phyloP scores from a whole-genome alignment of 2,329 filamentous ascomycete species.

The Didymella sp. region DNA sequence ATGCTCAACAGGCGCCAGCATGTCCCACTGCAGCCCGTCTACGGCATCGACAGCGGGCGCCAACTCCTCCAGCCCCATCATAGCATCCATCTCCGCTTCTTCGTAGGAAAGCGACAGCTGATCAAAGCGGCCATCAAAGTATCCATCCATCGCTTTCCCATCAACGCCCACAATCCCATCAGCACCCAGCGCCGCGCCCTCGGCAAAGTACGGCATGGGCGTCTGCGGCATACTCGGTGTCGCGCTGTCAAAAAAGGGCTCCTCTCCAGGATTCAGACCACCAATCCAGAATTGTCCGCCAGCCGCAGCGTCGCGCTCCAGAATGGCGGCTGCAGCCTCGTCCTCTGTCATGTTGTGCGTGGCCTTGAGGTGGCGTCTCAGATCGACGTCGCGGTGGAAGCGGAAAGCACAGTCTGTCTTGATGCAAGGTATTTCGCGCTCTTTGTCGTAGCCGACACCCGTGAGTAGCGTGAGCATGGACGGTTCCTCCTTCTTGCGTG shows the following conservation, averaged over 20 bases:
- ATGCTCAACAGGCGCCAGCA: conserved; percentile 37
- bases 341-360: conserved; percentile 51
- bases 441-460: conserved; percentile 61
- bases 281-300: conserved; percentile 58
- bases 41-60: conserved; percentile 30
- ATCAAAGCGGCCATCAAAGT: conserved; percentile 21
- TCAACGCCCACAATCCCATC: conserved; percentile 5
- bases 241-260: conserved; percentile 15
- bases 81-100: conserved; percentile 34
- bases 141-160: conserved; percentile 12
- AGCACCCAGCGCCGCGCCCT: conserved; percentile 1
- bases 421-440: conserved; percentile 61
- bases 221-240: conserved; percentile 44
- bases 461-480: conserved; percentile 58
- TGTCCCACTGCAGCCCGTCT: conserved; percentile 32
- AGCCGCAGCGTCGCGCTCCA: conserved; percentile 50
- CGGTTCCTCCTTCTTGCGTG: conserved; percentile 41
- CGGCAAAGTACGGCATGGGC: conserved; percentile 33
- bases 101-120: conserved; percentile 28
- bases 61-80: conserved; percentile 32
- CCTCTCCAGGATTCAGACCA: conserved; percentile 38
- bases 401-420: conserved; percentile 58
- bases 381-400: conserved; percentile 65
- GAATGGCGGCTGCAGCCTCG: conserved; percentile 49
- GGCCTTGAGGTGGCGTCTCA: conserved; percentile 61